Base-by-base conservation (phyloP, 495 filamentous ascomycete genomes). In the Baudoinia panamericana region DNA sequence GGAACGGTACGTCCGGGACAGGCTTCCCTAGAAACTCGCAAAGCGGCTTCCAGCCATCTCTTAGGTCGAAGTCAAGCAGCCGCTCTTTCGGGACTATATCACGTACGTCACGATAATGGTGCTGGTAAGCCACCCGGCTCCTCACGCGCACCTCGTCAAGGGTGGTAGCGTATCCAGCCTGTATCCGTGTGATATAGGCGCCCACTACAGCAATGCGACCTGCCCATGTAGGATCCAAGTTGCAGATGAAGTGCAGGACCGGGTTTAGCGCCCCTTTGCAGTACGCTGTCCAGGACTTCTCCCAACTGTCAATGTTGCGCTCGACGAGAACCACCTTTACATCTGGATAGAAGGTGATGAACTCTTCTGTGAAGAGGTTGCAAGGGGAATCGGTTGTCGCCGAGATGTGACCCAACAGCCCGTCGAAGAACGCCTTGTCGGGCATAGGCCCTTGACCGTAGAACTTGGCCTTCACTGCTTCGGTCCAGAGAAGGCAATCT, bases 21-120 rank as follows among this genome's bases (percentile, higher is more conserved):
- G 7, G 11, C 35, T 41, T 39, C 7, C 33, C 43, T 13, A 51
- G 19, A 16, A 51, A 51, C 28, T 36, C 24, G 32, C 48, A 51
- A 11, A 51, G 24, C n/a, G 48, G 48, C 15, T 30, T 44, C 48
- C 48, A 51, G 4, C 48, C 48, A n/a, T 27, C 25, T 6, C 22
- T 22, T 4, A 38, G 29, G 8, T 24, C n/a, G 15, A 33, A 51
- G n/a, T 48, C 37, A 24, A 51, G 32, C 30, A 48, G 17, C 25
- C 30, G 5, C 20, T 43, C 45, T 13, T 28, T 30, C 20, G 31
- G 45, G 4, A 37, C 40, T 4, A 48, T 11, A 4, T 22, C 21
- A 17, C 39, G 19, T 10, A 48, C 39, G 32, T 43, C 6, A 4
- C n/a, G 5, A 19, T 45, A 45, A 19, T 48, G 45, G 5, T 43